These are phyloP conservation scores for Priceomyces fermenticarens DNA, from an alignment of 805 yeast genomes.

Conservation along the genomic window DNA sequence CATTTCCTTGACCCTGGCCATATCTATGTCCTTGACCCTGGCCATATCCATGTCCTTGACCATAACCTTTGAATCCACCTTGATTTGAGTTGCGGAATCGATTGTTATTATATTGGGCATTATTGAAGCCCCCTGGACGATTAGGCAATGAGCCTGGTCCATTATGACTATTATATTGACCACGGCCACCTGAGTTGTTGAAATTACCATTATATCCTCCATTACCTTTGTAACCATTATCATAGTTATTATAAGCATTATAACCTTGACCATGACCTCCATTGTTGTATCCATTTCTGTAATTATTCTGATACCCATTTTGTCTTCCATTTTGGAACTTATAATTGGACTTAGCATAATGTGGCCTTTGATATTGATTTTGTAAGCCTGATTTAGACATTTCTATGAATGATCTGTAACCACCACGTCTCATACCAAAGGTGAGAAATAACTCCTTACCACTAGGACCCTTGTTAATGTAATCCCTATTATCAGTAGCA, in stretches of 20 bases:
- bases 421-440: slow-evolving; percentile 37
- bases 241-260: slow-evolving; percentile 7
- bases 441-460: slow-evolving; percentile 29
- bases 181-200: slow-evolving; percentile 1
- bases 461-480: slow-evolving; percentile 40
- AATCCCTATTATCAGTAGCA: slow-evolving; percentile 29
- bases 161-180: slow-evolving; percentile 3
- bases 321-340: slow-evolving; percentile 2
- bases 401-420: slow-evolving; percentile 30
- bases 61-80: too few species aligned
- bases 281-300: slow-evolving; percentile 3
- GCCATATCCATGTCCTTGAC: too few species aligned
- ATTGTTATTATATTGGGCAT: neutral
- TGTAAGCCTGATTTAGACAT: slow-evolving; percentile 12
- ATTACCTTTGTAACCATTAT: slow-evolving; percentile 2
- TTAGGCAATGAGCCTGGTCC: neutral
- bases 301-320: slow-evolving; percentile 10
- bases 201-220: slow-evolving; percentile 3
- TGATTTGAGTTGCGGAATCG: neutral
- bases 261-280: slow-evolving; percentile 8
- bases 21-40: neutral
- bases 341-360: slow-evolving; percentile 7
- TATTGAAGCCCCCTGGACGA: neutral
- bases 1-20: neutral
- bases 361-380: slow-evolving; percentile 9